Evolutionary conservation across 75 land plant species (phyloP), one percentile per base, ranked within the genome.

Genomic region (Pinus taeda): DNA sequence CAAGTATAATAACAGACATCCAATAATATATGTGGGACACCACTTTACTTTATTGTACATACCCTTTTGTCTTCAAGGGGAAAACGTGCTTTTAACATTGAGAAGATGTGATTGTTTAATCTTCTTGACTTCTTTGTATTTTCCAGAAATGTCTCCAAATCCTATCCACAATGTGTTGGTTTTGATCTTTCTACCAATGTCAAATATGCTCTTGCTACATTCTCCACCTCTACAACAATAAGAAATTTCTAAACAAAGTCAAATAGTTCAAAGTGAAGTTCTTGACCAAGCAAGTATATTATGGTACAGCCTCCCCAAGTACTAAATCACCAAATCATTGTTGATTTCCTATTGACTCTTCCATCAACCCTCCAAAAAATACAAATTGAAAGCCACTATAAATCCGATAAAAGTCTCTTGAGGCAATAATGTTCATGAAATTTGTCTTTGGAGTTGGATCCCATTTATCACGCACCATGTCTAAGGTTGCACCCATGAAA

Each of bases 381-480:
- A 97, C 99, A 84, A 95, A 91, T 82, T 97, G 98, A 66, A 97
- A 84, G 37, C 94, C 99, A 83, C 98, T 95, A 58, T 86, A 97
- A 59, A 97, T 83, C 24, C 99, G 92, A 82, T 95, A 91, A 85
- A 93, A 97, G 59, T 97, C 99, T 81, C 92, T 95, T 73, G 99
- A 93, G 39, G 93, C 86, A 59, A 96, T 95, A 62, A 97, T 97
- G 81, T 97, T 98, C 57, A 97, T 80, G 57, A 97, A 97, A 12
- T 98, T 98, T 3, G 98, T 86, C 82, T 93, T 97, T 12, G 99
- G 95, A 77, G 84, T 75, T 15, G 88, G 86, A 84, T 93, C 90
- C 98, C 92, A 95, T 79, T 91, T 95, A 15, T 82, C 86, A 49
- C 94, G 88, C 39, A 86, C 82, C 58, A 77, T 90, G 67, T 96